These are phyloP conservation scores for Manihot esculenta DNA, from an alignment of 441 rosid genomes.

Conservation along the genomic window DNA sequence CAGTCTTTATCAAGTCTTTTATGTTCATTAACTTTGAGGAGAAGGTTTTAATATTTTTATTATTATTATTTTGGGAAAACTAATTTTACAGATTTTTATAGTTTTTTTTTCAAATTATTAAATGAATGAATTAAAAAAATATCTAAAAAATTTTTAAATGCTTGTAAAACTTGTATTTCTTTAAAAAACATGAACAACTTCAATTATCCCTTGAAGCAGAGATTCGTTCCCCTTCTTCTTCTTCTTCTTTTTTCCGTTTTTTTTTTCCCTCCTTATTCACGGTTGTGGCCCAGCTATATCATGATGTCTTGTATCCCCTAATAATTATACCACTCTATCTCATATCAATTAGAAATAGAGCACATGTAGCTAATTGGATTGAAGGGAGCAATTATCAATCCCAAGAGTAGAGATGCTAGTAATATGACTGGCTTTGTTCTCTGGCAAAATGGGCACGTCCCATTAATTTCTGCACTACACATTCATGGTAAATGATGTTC, in stretches of 20 bases:
- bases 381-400: not conserved
- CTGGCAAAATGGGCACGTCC: not conserved
- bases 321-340: not conserved
- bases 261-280: no score
- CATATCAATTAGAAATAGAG: not conserved
- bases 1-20: not conserved
- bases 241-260: no score
- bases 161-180: no score
- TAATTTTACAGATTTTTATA: no score
- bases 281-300: not conserved
- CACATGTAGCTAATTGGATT: not conserved
- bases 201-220: not conserved
- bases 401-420: not conserved
- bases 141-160: no score
- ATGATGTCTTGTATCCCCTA: not conserved
- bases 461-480: not conserved
- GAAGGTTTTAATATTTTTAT: no score
- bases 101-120: no score
- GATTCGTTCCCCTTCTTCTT: no score
- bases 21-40: no score
- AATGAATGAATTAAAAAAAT: no score
- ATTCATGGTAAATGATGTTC: not conserved
- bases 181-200: no score
- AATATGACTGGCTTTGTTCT: not conserved
- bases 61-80: no score